Base-by-base conservation (phyloP, 1,284 basidiomycete species). In the Leccinum pallidistipes region DNA sequence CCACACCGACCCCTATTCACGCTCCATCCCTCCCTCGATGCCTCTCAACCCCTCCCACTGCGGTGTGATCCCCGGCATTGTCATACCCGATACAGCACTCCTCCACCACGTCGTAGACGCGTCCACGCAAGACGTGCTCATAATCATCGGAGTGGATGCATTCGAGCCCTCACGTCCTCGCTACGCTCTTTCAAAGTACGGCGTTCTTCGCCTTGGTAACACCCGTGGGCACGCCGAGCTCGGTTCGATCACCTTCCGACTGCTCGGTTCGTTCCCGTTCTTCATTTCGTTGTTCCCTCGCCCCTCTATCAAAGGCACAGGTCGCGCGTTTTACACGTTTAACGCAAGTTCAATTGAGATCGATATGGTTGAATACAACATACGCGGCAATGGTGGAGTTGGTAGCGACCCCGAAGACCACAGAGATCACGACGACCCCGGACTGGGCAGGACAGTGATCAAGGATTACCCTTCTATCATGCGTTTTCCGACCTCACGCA, bases 341-440 rank as follows among this genome's bases (percentile, higher is more conserved):
- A 31, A 54, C 8, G 31, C 52, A 4, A 6, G 45, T 2, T 14
- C 31, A 4, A 36, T 14, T 11, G 54, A 55, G 11, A 10, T 69
- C 14, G 31, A 59, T 12, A 61, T 31, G 24, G 21, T 71, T n/a
- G 66, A 71, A 52, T 68, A 63, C 29, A 57, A 68, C 45, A 24
- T 69, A 2, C 55, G 21, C 32, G 27, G 45, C 2, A 14, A 27
- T 3, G 54, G 16, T 16, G 11, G 7, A 5, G 7, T 12, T 0
- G 32, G 40, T 0, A 52, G 14, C 10, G 18, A 45, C 3, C 21
- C 18, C 6, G 21, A 47, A 6, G 12, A 21, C 6, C 11, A 12
- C 31, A 7, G 50, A 53, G 31, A 32, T 52, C 27, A 18, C n/a
- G 16, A 52, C n/a, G n/a, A 12, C 10, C n/a, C 8, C n/a, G 50